Conservation (phyloP, 176 grass and related monocot species). For the Triticum dicoccoides region DNA sequence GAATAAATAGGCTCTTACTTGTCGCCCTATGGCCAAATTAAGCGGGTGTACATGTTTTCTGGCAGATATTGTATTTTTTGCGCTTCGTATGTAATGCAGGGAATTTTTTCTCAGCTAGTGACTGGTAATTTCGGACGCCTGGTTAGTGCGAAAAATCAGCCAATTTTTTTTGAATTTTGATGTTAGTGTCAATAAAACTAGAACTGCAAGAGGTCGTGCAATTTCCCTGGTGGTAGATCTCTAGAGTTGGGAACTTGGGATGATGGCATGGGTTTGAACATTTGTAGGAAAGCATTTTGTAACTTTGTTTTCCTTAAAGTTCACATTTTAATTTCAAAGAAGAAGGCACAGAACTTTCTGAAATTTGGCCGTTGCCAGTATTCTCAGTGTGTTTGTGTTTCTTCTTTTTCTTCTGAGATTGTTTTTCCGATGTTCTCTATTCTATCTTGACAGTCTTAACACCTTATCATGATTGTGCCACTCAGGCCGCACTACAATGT, state of each 20-base stretch:
- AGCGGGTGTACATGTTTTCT: too few relatives aligned
- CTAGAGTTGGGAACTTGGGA: neutral
- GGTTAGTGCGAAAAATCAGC: neutral
- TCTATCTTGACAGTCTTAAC: constrained; percentile 11
- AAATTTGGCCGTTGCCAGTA: neutral
- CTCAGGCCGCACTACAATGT: constrained; percentile 88
- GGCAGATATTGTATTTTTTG: too few relatives aligned
- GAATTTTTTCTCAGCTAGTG: too few relatives aligned
- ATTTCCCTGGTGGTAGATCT: neutral
- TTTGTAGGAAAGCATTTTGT: neutral
- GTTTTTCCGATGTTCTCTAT: neutral
- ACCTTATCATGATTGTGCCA: constrained; percentile 17
- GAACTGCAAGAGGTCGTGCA: neutral
- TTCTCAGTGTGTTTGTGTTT: neutral
- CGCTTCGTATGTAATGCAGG: too few relatives aligned
- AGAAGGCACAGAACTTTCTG: neutral
- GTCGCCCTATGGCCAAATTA: too few relatives aligned
- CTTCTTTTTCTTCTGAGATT: neutral
- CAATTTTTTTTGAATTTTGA: neutral
- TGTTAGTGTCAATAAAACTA: neutral
- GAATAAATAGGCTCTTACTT: too few relatives aligned
- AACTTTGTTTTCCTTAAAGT: neutral
- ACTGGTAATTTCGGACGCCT: neutral
- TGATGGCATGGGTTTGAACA: neutral
- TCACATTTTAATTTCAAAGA: neutral